phyloP scores from a whole-genome alignment of 2,329 filamentous ascomycete genomes.

The Fonsecaea erecta region DNA sequence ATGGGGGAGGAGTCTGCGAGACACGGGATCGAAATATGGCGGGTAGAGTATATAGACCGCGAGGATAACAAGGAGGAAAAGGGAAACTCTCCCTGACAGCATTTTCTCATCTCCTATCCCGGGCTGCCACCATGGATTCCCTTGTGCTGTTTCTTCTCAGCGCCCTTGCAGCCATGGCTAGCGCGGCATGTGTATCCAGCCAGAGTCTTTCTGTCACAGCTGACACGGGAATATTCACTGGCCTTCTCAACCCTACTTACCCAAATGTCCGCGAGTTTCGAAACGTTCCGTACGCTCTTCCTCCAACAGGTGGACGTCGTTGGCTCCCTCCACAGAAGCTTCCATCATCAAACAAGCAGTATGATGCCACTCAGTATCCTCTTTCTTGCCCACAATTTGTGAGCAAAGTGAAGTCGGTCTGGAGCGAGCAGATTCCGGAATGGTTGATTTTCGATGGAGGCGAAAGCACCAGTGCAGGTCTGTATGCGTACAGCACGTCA shows the following conservation, averaged over 20 bases:
- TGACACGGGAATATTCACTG: constrained; percentile 39
- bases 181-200: constrained; percentile 4
- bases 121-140: neutral
- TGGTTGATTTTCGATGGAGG: constrained; percentile 27
- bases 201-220: constrained; percentile 14
- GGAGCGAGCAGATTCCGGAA: constrained; percentile 13
- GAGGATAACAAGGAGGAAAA: neutral
- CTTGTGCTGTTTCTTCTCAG: neutral
- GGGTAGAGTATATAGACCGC: neutral
- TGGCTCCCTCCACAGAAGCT: constrained; percentile 40
- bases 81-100: neutral
- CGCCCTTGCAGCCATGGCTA: neutral
- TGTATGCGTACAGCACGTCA: constrained; percentile 35
- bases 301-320: constrained; percentile 41
- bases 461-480: constrained; percentile 34
- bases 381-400: constrained; percentile 12
- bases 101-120: neutral
- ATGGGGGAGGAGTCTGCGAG: neutral
- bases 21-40: neutral
- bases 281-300: constrained; percentile 47
- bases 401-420: constrained; percentile 11
- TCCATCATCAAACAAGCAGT: constrained; percentile 1
- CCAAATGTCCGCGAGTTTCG: constrained; percentile 47
- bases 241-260: constrained; percentile 42
- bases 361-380: constrained; percentile 10